phyloP scores from a whole-genome alignment of 1,284 basidiomycete species.

The Takashimella koratensis region DNA sequence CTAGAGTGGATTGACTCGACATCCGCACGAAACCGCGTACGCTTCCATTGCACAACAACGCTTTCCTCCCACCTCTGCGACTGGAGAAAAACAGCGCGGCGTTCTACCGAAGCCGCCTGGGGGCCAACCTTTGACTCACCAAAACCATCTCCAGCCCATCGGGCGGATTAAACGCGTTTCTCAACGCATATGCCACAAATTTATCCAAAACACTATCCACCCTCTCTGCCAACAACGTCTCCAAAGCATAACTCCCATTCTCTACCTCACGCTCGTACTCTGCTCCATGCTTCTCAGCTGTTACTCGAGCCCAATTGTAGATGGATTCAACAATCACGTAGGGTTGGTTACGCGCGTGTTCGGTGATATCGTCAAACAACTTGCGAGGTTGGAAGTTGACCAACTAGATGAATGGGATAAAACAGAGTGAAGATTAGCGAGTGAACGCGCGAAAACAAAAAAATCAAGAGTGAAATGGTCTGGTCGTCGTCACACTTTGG shows the following conservation, averaged over 20 bases:
- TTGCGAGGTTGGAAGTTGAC: conserved; percentile 37
- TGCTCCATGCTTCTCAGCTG: conserved; percentile 6
- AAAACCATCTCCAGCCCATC: conserved; percentile 40
- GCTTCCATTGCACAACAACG: neutral
- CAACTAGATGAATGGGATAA: conserved; percentile 20
- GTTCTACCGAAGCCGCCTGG: too few relatives aligned
- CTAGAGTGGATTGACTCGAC: too few relatives aligned
- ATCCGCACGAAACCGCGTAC: too few relatives aligned
- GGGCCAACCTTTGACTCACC: conserved; percentile 30
- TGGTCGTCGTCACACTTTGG: too few relatives aligned
- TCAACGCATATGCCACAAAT: conserved; percentile 44
- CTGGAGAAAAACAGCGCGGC: too few relatives aligned
- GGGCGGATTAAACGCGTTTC: conserved; percentile 48
- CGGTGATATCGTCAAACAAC: conserved; percentile 38
- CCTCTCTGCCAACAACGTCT: conserved; percentile 47
- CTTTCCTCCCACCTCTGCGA: too few relatives aligned
- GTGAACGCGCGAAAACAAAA: too few relatives aligned
- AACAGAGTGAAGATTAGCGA: neutral
- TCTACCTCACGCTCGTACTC: conserved; percentile 31
- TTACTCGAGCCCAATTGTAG: conserved; percentile 27
- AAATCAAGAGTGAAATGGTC: too few relatives aligned
- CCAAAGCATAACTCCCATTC: conserved; percentile 42
- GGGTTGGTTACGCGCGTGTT: conserved; percentile 33
- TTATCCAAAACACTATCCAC: conserved; percentile 48
- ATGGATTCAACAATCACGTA: conserved; percentile 32